These are phyloP conservation scores for Leucaena leucocephala DNA, from an alignment of 306 rosid genomes.

Conservation along the genomic window DNA sequence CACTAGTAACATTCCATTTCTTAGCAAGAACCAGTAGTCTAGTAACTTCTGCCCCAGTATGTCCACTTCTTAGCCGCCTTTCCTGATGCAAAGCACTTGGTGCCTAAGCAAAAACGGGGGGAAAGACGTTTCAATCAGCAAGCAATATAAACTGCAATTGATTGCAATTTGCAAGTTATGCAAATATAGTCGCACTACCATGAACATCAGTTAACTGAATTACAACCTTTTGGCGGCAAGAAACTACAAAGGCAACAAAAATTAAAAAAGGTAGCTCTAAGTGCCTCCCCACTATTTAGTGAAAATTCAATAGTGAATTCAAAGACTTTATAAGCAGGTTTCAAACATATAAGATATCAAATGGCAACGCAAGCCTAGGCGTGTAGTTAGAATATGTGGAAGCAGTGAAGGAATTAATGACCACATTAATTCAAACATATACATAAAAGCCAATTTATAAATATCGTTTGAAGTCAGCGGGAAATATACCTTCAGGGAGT, in stretches of 20 bases:
- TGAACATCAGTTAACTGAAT: neutral
- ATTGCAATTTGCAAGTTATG: neutral
- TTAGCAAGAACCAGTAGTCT: conserved; percentile 23
- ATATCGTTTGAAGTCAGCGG: neutral
- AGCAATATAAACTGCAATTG: neutral
- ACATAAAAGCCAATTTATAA: conserved; percentile 21
- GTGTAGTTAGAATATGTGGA: neutral
- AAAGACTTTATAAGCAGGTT: neutral
- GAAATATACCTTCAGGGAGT: conserved; percentile 74
- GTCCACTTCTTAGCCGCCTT: conserved; percentile 18
- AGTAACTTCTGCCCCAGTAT: conserved; percentile 51
- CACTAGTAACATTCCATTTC: neutral
- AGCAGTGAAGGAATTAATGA: neutral
- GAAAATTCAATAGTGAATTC: neutral
- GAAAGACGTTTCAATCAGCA: neutral
- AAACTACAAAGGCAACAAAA: neutral
- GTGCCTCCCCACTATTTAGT: neutral
- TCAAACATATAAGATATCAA: neutral
- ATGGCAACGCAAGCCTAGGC: neutral
- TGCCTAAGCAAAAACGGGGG: neutral
- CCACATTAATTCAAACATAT: neutral
- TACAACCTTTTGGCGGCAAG: neutral
- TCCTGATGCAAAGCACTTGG: conserved; percentile 45
- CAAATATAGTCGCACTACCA: neutral
- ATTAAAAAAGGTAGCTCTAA: neutral